Conservation (phyloP, 106 monocot genomes). For the Dendrobium officinale region DNA sequence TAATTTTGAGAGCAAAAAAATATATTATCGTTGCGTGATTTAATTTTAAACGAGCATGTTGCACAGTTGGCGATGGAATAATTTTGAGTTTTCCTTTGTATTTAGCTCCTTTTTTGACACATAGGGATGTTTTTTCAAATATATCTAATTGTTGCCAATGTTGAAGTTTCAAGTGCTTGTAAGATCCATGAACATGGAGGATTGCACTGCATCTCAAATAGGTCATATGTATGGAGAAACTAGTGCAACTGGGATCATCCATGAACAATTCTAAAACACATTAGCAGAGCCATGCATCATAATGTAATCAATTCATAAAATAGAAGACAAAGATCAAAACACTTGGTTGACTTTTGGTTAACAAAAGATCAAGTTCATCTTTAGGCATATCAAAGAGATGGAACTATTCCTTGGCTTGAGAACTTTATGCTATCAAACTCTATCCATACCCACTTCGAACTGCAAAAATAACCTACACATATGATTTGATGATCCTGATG, state of each 20-base stretch:
- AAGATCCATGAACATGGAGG: not conserved
- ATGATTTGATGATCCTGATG: not conserved
- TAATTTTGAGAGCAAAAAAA: too few species aligned
- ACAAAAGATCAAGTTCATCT: not conserved
- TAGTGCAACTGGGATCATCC: not conserved
- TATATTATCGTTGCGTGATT: too few species aligned
- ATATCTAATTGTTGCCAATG: too few species aligned
- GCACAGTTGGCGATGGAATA: too few species aligned
- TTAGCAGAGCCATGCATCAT: not conserved
- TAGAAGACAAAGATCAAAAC: not conserved
- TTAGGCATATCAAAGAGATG: not conserved
- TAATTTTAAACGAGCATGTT: too few species aligned
- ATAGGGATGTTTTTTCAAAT: too few species aligned
- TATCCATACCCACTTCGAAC: not conserved
- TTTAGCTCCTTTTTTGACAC: too few species aligned
- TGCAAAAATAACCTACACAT: not conserved
- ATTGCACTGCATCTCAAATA: not conserved
- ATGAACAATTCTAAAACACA: not conserved
- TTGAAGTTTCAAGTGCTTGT: not conserved
- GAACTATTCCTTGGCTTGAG: not conserved
- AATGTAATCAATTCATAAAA: not conserved
- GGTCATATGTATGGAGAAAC: not conserved
- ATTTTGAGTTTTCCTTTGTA: too few species aligned
- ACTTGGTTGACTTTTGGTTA: not conserved
- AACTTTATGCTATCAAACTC: not conserved